Evolutionary conservation across 140 eudicot genomes (phyloP), one percentile per base, ranked within the genome.

Genomic region (Erigeron philadelphicus): DNA sequence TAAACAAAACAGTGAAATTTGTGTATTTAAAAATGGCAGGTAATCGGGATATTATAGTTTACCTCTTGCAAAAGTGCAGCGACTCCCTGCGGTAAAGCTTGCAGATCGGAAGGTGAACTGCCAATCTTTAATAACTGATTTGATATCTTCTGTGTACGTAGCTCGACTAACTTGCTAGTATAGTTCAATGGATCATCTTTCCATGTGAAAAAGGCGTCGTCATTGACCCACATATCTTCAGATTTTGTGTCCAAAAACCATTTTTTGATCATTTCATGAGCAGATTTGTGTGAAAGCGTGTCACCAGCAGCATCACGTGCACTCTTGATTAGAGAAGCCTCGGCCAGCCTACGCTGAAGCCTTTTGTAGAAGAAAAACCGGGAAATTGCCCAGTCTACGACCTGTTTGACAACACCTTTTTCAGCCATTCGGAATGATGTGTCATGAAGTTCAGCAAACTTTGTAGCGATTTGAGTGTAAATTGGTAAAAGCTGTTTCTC

Each of bases 381-480:
- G 41, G 95, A 93, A 17, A 56, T 58, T 7, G 49, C 18, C 99
- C 99, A 89, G 38, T 85, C 99, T 5, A 93, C 85, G 9, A 93
- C 95, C 58, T 89, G 65, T 56, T 73, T 80, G 12, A 93, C 80
- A 58, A 82, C 99, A 25, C 94, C 96, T 73, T 87, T 89, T 12
- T 86, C 95, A 16, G 95, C 97, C 96, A 94, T 94, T 55, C 99
- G 81, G 31, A 82, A 79, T 1, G 99, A 87, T 6, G 97, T 94
- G 66, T 94, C 99, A 7, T 94, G 99, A 45, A 94, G 82, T 66
- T 94, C 99, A 11, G 99, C 97, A 48, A 94, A 94, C 66, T 85
- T 94, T 2, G 91, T 94, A n/a, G 99, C 99, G 43, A 94, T 87
- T 59, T 94, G 99, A 16, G 94, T 89, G 88, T 94, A 94, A 15